Base-by-base conservation (phyloP, 352 stramenopile species). In the Globisporangium takayamanum region DNA sequence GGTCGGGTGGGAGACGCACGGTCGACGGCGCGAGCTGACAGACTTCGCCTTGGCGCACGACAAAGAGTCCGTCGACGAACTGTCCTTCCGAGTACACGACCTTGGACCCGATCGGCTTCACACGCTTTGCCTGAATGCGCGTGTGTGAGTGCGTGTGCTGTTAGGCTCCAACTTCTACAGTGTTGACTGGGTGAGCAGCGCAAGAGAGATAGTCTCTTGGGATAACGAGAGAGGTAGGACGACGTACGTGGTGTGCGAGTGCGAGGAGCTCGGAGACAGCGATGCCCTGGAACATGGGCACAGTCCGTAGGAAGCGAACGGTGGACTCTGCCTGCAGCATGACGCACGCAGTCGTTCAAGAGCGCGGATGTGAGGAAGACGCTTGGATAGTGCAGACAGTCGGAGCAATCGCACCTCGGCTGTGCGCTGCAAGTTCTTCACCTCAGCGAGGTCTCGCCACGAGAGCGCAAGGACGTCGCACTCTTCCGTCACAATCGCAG, bases 11-110 rank as follows among this genome's bases (percentile, higher is more conserved):
- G 11, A 69, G 62, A 0, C 30, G 62, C 10, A 88, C 52, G 0
- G 62, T 55, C 11, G 72, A 81, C 11, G 78, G 74, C 0, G 63
- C 62, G 26, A 88, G 61, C 42, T 83, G 68, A 30, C 70, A 88
- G 4, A 84, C 56, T 37, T 83, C 62, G 6, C 78, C 78, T 22
- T 84, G 64, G 5, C 65, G 68, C 42, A 87, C 74, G 22, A 88
- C 55, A 14, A 87, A 44, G 28, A 88, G 57, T 0, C 78, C 78
- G 52, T 84, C 73, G 15, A 88, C 67, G 53, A 63, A 60, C 45
- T 88, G 78, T 0, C 73, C 78, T 59, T 86, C 76, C 5, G 68
- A 76, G 47, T 72, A 87, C 25, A 88, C 45, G 12, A 73, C 76
- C 53, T 78, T 79, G 10, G 76, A 74, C 0, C 78, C 78, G 4